A percentile compares a stretch with the other conserved stretches of the same genome.
Evolutionary conservation across 768 basidiomycete genomes (phyloP).

Genomic region (Dendrothele bispora): DNA sequence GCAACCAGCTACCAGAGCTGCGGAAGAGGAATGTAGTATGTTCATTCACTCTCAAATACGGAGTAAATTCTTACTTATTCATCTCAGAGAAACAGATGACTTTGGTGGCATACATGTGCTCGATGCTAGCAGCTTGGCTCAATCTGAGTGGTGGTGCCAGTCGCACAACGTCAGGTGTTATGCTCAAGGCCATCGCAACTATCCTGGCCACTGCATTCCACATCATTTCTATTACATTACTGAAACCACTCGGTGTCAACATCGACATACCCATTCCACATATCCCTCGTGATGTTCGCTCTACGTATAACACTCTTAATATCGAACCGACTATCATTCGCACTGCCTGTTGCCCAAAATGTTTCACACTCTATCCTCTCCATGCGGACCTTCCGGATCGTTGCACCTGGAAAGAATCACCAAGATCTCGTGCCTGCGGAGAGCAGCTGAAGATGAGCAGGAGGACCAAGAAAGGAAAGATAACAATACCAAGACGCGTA

Average conservation of each 20-base stretch:
- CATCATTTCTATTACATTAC: neutral
- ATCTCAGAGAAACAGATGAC: too few species aligned
- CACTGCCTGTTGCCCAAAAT: constrained; percentile 12
- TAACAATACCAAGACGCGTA: constrained; percentile 16
- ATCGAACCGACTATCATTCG: constrained; percentile 6
- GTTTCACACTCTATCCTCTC: constrained; percentile 17
- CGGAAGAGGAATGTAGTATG: too few species aligned
- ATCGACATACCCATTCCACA: neutral
- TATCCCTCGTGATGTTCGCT: constrained; percentile 7
- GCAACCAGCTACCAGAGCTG: too few species aligned
- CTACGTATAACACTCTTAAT: neutral
- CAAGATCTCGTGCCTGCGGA: constrained; percentile 16
- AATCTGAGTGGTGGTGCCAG: constrained; percentile 3
- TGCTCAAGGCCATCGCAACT: constrained; percentile 9
- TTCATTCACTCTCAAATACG: too few species aligned
- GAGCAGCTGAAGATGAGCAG: constrained; percentile 17
- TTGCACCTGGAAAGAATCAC: constrained; percentile 19
- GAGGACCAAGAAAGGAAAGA: constrained; percentile 13
- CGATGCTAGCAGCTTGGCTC: constrained; percentile 11
- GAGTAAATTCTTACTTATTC: too few species aligned
- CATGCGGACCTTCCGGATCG: constrained; percentile 11
- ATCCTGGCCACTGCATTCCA: constrained; percentile 3
- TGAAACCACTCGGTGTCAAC: neutral
- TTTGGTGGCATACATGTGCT: too few species aligned
- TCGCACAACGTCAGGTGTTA: neutral